Percentiles rank a stretch among this genome's conserved stretches.
These are phyloP conservation scores for Ceratorhiza oryzae-sativae DNA, from an alignment of 1,284 basidiomycete species.

Conservation along the genomic window DNA sequence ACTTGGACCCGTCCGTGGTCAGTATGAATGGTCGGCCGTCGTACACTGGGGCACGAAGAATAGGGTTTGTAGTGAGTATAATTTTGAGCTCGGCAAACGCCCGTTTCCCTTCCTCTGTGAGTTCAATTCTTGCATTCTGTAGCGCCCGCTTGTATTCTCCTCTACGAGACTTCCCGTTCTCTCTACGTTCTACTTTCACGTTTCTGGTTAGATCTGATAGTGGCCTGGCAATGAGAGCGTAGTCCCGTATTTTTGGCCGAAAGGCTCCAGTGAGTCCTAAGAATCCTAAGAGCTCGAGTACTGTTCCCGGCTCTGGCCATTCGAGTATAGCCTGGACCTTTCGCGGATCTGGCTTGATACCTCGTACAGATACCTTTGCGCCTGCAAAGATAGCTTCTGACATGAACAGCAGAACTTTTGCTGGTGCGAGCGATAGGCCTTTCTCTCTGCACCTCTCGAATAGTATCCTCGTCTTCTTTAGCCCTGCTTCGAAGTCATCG, in stretches of 20 bases:
- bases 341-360: conserved; percentile 48
- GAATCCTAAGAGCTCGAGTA: conserved; percentile 45
- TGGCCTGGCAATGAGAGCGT: conserved; percentile 43
- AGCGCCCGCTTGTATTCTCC: conserved; percentile 39
- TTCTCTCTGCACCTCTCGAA: conserved; percentile 43
- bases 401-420: conserved; percentile 51
- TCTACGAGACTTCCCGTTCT: neutral
- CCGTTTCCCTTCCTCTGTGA: conserved; percentile 44
- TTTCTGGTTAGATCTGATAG: conserved; percentile 47
- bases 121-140: conserved; percentile 4
- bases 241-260: conserved; percentile 38
- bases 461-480: conserved; percentile 44
- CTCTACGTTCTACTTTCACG: neutral
- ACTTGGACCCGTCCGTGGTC: conserved; percentile 51
- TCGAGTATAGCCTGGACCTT: conserved; percentile 52
- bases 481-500: conserved; percentile 46
- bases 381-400: conserved; percentile 51
- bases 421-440: conserved; percentile 49
- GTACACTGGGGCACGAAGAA: conserved; percentile 48
- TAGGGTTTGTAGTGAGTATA: conserved; percentile 48
- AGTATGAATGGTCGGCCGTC: conserved; percentile 50
- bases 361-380: conserved; percentile 47
- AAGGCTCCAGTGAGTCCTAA: conserved; percentile 22
- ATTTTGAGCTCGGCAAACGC: conserved; percentile 50
- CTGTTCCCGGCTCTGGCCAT: conserved; percentile 50